Conservation (phyloP, 305 asterid species). For the Solanum chacoense region DNA sequence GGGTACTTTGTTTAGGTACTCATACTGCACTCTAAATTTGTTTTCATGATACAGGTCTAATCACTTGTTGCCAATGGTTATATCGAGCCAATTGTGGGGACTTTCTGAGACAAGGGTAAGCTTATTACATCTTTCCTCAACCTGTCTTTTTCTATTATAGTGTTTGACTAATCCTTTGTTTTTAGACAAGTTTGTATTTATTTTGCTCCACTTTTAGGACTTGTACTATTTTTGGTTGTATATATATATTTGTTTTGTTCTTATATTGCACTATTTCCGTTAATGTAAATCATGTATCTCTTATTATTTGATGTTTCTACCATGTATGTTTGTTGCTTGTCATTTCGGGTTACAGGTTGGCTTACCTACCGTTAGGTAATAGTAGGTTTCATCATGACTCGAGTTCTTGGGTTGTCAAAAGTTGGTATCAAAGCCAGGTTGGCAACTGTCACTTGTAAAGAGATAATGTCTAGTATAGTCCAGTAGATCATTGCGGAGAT, state of each 20-base stretch:
- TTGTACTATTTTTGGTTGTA: background rate
- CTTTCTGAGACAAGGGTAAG: background rate
- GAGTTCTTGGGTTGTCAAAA: background rate
- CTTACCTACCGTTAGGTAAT: background rate
- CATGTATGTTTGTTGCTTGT: background rate
- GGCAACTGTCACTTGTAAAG: background rate
- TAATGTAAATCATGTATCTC: background rate
- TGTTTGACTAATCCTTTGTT: background rate
- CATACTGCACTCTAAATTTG: background rate
- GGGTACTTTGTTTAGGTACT: background rate
- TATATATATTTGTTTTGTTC: background rate
- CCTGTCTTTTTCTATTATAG: background rate
- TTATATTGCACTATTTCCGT: background rate
- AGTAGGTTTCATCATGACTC: background rate
- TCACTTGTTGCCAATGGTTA: background rate
- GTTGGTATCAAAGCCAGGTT: background rate
- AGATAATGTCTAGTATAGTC: background rate
- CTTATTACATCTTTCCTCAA: background rate
- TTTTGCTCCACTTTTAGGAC: background rate
- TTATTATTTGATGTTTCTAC: background rate
- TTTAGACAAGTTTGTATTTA: background rate
- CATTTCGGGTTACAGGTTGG: background rate
- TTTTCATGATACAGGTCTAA: background rate
- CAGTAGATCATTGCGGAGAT: background rate
- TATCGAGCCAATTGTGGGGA: background rate